Conservation (phyloP, 2,329 filamentous ascomycete species). For the Passalora sequoiae region DNA sequence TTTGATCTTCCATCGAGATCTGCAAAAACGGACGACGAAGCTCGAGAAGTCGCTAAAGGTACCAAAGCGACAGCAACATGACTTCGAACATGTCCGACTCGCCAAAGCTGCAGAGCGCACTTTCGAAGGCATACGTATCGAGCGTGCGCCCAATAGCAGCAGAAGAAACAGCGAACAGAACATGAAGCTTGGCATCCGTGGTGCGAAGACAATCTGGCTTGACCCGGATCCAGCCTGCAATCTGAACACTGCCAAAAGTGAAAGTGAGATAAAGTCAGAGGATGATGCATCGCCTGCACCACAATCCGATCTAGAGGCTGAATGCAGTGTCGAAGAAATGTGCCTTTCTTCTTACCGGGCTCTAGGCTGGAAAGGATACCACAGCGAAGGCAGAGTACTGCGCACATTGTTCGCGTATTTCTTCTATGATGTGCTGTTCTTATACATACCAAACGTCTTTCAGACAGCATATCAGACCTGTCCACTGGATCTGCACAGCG, state of each 20-base stretch:
- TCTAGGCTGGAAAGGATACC: slow-evolving; percentile 89
- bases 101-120: slow-evolving; percentile 68
- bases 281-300: slow-evolving; percentile 8
- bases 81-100: slow-evolving; percentile 81
- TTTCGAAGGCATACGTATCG: slow-evolving; percentile 72
- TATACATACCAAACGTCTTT: slow-evolving; percentile 93
- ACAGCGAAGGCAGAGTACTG: slow-evolving; percentile 84
- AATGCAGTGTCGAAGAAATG: slow-evolving; percentile 91
- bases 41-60: slow-evolving; percentile 80
- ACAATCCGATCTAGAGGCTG: slow-evolving; percentile 43
- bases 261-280: slow-evolving; percentile 1
- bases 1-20: slow-evolving; percentile 85
- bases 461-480: slow-evolving; percentile 93
- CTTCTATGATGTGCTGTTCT: slow-evolving; percentile 88
- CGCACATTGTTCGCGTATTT: slow-evolving; percentile 80
- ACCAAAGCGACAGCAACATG: slow-evolving; percentile 79
- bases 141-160: slow-evolving; percentile 22
- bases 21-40: slow-evolving; percentile 90
- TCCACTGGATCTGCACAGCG: slow-evolving; percentile 85
- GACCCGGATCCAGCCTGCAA: slow-evolving; percentile 47
- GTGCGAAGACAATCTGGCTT: slow-evolving; percentile 79
- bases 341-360: slow-evolving; percentile 79
- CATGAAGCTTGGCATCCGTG: slow-evolving; percentile 35
- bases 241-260: slow-evolving; percentile 5
- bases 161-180: slow-evolving; percentile 32